phyloP scores from a whole-genome alignment of 1,139 yeast genomes.

The Insectozyma bohioensis region DNA sequence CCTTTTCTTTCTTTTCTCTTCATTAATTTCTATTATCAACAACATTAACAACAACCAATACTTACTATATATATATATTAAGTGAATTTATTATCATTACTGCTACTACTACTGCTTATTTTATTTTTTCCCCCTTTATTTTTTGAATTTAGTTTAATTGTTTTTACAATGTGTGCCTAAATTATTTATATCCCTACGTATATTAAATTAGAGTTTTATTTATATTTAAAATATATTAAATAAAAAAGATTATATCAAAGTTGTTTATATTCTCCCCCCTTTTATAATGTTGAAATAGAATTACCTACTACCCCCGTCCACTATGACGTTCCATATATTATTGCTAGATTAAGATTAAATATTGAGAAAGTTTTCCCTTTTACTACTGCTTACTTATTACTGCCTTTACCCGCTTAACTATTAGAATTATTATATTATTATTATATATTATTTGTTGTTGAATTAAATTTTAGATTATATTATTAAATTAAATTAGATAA shows the following conservation, averaged over 20 bases:
- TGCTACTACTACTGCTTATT: no score
- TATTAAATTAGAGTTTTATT: conserved; percentile 9
- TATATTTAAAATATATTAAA: conserved; percentile 1
- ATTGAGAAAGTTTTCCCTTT: neutral
- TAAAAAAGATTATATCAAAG: neutral
- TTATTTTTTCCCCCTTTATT: conserved; percentile 17
- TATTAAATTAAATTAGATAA: conserved; percentile 5
- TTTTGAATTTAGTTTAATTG: conserved; percentile 11
- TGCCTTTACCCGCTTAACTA: neutral
- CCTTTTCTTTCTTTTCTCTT: conserved; percentile 9
- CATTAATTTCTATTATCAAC: conserved; percentile 10
- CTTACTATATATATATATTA: conserved; percentile 9
- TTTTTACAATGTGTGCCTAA: conserved; percentile 37
- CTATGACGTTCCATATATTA: conserved; percentile 24
- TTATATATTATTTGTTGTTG: neutral
- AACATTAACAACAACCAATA: conserved; percentile 18
- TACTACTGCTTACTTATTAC: neutral
- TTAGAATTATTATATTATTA: neutral
- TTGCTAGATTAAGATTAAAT: conserved; percentile 5
- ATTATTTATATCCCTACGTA: conserved; percentile 15
- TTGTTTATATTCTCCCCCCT: conserved; percentile 12
- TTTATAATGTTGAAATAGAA: conserved; percentile 27
- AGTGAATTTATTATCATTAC: no score
- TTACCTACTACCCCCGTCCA: conserved; percentile 24
- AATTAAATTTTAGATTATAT: neutral